These are phyloP conservation scores for Mycena polygramma DNA, from an alignment of 768 basidiomycete species.

Conservation along the genomic window DNA sequence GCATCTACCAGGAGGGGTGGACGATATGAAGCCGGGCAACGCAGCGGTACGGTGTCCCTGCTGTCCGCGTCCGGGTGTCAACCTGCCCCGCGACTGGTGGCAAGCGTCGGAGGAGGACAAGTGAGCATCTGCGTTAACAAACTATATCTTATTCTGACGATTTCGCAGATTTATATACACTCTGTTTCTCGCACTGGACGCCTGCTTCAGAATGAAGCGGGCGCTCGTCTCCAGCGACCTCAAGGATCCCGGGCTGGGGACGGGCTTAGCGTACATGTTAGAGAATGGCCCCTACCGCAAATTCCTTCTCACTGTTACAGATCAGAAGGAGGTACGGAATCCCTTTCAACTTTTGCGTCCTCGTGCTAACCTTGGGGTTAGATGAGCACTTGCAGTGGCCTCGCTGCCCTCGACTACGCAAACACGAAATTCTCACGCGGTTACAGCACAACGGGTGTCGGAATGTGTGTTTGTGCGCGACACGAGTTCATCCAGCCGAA, in stretches of 20 bases:
- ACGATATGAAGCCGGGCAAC: conserved; percentile 41
- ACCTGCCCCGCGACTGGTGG: conserved; percentile 3
- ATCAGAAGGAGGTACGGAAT: not conserved
- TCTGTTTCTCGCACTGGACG: not conserved
- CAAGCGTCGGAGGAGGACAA: not conserved
- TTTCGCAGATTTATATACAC: not conserved
- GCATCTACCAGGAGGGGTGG: conserved; percentile 40
- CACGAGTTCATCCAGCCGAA: not conserved
- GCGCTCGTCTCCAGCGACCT: not conserved
- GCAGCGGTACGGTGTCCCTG: conserved; percentile 4
- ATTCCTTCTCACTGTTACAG: not conserved
- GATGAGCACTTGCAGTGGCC: not conserved
- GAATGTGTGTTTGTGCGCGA: not conserved
- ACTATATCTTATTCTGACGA: not conserved
- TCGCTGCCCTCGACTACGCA: not conserved
- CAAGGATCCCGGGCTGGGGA: not conserved
- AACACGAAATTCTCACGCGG: not conserved
- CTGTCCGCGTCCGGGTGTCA: not conserved
- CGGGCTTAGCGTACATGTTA: not conserved
- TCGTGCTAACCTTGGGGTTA: not conserved
- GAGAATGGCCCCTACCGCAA: not conserved
- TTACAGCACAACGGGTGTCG: not conserved
- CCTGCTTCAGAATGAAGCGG: not conserved
- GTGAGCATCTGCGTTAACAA: not conserved
- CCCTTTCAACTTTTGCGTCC: not conserved